Conservation (phyloP, 306 rosid species). For the Cucurbita moschata region DNA sequence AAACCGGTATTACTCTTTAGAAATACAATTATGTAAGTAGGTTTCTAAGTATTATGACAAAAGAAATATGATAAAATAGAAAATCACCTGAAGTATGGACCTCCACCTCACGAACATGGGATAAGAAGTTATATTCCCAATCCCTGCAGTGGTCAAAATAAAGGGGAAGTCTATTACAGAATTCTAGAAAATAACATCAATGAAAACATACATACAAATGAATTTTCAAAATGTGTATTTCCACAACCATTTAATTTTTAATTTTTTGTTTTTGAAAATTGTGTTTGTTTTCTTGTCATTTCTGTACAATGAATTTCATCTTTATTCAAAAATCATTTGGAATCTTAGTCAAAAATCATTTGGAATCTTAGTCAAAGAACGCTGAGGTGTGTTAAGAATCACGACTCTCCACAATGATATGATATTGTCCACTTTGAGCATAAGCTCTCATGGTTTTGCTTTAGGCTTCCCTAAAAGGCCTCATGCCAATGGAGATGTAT, state of each 20-base stretch:
- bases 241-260: too few relatives aligned
- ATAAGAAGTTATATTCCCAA: conserved; percentile 78
- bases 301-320: too few relatives aligned
- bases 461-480: too few relatives aligned
- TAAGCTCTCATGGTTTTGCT: too few relatives aligned
- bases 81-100: conserved; percentile 80
- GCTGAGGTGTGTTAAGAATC: not conserved
- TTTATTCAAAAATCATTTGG: too few relatives aligned
- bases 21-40: not conserved
- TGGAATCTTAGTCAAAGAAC: not conserved
- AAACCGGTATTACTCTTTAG: not conserved
- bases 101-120: conserved; percentile 95
- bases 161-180: not conserved
- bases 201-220: not conserved
- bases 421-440: too few relatives aligned
- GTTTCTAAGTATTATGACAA: not conserved
- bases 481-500: too few relatives aligned
- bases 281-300: too few relatives aligned
- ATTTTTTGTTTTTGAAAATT: too few relatives aligned
- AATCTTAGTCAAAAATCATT: not conserved
- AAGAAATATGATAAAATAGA: not conserved
- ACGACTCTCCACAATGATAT: too few relatives aligned
- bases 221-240: not conserved
- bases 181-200: not conserved
- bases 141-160: conserved; percentile 48